Percentiles rank a stretch among this genome's conserved stretches.
phyloP scores from a whole-genome alignment of 148 eudicot species.

The Chenopodium album region DNA sequence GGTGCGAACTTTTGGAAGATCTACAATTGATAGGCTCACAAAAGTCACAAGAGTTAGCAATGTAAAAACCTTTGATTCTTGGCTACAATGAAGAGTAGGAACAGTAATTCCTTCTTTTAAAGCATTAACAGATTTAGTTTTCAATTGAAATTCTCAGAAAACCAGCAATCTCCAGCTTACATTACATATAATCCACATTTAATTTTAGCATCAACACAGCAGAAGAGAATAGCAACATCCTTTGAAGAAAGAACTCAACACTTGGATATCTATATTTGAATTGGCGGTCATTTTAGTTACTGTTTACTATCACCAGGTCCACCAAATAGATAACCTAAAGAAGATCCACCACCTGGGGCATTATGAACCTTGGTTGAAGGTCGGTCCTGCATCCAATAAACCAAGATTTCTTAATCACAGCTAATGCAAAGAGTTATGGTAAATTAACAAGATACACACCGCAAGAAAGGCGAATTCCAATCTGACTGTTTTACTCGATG shows the following conservation, averaged over 20 bases:
- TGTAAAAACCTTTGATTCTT: conserved; percentile 16
- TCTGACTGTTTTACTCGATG: not conserved
- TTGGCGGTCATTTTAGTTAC: conserved; percentile 12
- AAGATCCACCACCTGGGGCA: conserved; percentile 37
- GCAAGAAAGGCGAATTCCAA: not conserved
- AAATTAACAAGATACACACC: not conserved
- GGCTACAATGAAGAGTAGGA: conserved; percentile 10
- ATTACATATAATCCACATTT: conserved; percentile 22
- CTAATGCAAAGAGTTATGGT: not conserved
- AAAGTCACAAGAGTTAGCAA: too few species aligned
- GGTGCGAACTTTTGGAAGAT: too few species aligned
- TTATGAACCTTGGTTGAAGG: conserved; percentile 48
- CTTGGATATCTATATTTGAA: conserved; percentile 16
- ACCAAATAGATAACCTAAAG: conserved; percentile 34
- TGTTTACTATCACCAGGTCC: conserved; percentile 17
- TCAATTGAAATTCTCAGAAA: conserved; percentile 7
- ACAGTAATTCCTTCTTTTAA: conserved; percentile 3
- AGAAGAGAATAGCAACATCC: conserved; percentile 15
- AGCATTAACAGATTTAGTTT: conserved; percentile 20
- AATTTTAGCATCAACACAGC: conserved; percentile 13
- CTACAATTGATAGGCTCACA: too few species aligned
- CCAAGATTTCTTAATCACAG: not conserved
- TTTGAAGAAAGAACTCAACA: conserved; percentile 16
- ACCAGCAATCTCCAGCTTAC: conserved; percentile 28
- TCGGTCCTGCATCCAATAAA: conserved; percentile 48